Evolutionary conservation across 2,329 filamentous ascomycete species (phyloP).

Genomic region (Akanthomyces lecanii): DNA sequence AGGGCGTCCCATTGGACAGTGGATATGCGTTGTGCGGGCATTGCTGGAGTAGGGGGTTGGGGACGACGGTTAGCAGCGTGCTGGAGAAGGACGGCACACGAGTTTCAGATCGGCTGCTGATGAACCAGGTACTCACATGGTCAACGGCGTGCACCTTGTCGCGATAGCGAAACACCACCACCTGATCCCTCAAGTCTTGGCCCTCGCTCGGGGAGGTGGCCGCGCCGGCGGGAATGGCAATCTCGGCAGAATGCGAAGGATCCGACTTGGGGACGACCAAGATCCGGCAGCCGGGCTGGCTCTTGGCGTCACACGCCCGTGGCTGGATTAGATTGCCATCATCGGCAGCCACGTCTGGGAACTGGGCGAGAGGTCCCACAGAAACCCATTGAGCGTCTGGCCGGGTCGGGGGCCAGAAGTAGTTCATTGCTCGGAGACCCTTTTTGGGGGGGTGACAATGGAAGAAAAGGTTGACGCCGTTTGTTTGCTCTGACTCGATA

Average conservation of each 20-base stretch:
- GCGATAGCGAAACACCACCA: constrained; percentile 61
- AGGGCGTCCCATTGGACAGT: constrained; percentile 57
- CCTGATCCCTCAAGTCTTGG: constrained; percentile 50
- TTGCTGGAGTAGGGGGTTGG: constrained; percentile 36
- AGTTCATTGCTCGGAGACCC: constrained; percentile 20
- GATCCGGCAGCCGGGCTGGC: constrained; percentile 55
- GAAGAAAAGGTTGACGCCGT: neutral
- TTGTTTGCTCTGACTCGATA: neutral
- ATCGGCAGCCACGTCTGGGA: constrained; percentile 47
- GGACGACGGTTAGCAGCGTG: neutral
- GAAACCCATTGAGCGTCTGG: constrained; percentile 44
- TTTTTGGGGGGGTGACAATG: neutral
- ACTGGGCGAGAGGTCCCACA: constrained; percentile 51
- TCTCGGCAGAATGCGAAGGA: constrained; percentile 33
- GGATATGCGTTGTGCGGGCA: constrained; percentile 67
- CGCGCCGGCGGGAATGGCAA: constrained; percentile 33
- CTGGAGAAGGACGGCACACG: constrained; percentile 3
- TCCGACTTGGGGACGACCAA: constrained; percentile 46
- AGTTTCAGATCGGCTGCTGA: neutral
- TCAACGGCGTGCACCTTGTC: constrained; percentile 64
- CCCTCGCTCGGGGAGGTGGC: constrained; percentile 26
- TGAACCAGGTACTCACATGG: constrained; percentile 46
- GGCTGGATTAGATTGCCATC: constrained; percentile 35
- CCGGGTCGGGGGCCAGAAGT: constrained; percentile 23
- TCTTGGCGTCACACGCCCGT: constrained; percentile 34